phyloP scores from a whole-genome alignment of 129 eudicot genomes.

The Artemisia argyi region DNA sequence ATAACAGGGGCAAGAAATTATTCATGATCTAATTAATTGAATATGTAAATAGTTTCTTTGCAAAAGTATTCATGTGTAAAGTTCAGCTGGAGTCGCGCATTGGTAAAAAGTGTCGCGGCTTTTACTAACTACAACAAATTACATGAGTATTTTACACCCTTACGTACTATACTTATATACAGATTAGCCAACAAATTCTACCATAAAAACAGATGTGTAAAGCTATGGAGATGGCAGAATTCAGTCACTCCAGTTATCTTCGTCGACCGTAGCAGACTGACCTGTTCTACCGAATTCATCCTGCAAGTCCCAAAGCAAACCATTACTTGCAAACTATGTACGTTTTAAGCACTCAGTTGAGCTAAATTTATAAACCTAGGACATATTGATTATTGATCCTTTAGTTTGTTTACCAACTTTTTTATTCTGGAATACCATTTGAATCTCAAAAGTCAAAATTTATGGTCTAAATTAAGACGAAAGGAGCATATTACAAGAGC shows the following conservation, averaged over 20 bases:
- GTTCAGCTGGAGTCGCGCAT: neutral
- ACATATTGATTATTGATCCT: no score
- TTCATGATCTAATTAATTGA: neutral
- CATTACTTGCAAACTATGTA: neutral
- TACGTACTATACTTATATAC: constrained; percentile 4
- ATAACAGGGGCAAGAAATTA: neutral
- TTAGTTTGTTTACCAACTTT: no score
- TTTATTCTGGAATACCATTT: no score
- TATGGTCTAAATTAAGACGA: neutral
- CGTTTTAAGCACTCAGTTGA: neutral
- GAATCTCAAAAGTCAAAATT: neutral
- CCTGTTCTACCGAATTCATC: constrained; percentile 48
- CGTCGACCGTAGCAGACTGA: constrained; percentile 45
- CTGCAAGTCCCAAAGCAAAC: constrained; percentile 38
- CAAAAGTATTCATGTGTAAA: neutral
- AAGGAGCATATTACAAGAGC: neutral
- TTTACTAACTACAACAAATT: neutral
- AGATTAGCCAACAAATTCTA: neutral
- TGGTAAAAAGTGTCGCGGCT: neutral
- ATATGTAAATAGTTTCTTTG: neutral
- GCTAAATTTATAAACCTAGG: no score
- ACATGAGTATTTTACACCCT: neutral
- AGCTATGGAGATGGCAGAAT: constrained; percentile 6
- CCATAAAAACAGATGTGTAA: neutral
- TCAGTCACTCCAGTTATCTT: constrained; percentile 97